phyloP scores from a whole-genome alignment of 352 stramenopile species.

The Pythium graminicola region DNA sequence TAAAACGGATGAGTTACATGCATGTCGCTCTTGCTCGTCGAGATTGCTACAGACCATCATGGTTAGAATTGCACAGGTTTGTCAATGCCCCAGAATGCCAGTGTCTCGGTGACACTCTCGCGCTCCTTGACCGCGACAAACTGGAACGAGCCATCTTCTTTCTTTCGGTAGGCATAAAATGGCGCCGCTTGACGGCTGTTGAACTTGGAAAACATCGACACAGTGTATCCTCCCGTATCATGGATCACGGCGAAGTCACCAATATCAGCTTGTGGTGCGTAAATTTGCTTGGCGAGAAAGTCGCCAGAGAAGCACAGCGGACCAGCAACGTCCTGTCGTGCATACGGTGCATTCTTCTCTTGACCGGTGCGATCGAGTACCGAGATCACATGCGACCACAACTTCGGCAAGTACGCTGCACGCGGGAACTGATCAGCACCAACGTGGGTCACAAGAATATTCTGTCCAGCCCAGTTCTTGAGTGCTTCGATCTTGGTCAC shows the following conservation, averaged over 20 bases:
- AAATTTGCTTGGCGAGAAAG: conserved; percentile 72
- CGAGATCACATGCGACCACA: conserved; percentile 79
- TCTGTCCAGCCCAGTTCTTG: conserved; percentile 75
- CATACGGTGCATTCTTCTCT: conserved; percentile 39
- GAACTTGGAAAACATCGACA: conserved; percentile 87
- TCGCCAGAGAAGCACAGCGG: conserved; percentile 92
- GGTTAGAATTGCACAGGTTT: conserved; percentile 30
- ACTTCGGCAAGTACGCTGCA: conserved; percentile 78
- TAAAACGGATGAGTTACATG: neutral
- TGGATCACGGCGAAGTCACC: conserved; percentile 81
- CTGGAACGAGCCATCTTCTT: conserved; percentile 20
- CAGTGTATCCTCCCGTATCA: conserved; percentile 84
- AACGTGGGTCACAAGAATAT: conserved; percentile 84
- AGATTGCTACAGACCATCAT: too few relatives aligned
- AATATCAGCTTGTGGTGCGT: conserved; percentile 62
- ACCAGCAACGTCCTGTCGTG: conserved; percentile 82
- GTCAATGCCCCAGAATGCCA: conserved; percentile 67
- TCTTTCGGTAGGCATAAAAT: conserved; percentile 54
- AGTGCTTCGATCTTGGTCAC: conserved; percentile 86
- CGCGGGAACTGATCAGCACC: conserved; percentile 88
- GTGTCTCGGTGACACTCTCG: conserved; percentile 57
- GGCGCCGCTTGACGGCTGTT: conserved; percentile 75
- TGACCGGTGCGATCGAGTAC: conserved; percentile 49
- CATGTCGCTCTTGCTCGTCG: neutral
- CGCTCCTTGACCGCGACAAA: conserved; percentile 61